Conservation (phyloP, 495 filamentous ascomycete species). For the Aspergillus kassunensis region DNA sequence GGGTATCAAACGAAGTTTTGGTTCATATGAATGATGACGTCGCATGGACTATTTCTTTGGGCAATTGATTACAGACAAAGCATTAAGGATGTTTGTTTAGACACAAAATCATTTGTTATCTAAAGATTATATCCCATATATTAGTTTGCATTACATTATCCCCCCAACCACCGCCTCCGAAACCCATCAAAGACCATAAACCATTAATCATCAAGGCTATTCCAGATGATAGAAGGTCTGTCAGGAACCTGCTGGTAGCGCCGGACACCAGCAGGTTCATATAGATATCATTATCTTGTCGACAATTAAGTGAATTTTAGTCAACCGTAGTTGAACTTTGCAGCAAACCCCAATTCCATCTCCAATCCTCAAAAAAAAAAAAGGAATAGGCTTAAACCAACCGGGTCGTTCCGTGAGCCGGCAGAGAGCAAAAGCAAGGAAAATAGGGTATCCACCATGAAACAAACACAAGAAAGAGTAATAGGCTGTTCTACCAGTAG, state of each 20-base stretch:
- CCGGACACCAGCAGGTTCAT: slow-evolving; percentile 2
- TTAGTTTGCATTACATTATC: not conserved
- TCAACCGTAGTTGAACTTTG: slow-evolving; percentile 2
- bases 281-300: slow-evolving; percentile 11
- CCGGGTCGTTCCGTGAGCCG: slow-evolving; percentile 3
- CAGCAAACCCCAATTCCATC: not conserved
- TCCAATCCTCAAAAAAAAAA: slow-evolving; percentile 9
- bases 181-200: not conserved
- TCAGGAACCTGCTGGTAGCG: not conserved
- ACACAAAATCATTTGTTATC: not conserved
- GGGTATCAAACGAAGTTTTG: slow-evolving; percentile 2
- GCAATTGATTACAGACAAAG: no score
- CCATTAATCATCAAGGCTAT: slow-evolving; percentile 5
- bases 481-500: slow-evolving; percentile 39
- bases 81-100: no score
- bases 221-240: slow-evolving; percentile 8
- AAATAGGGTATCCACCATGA: slow-evolving; percentile 26
- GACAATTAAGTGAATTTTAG: slow-evolving; percentile 2
- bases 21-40: slow-evolving; percentile 3
- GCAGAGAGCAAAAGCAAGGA: slow-evolving; percentile 2
- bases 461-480: slow-evolving; percentile 4
- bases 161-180: not conserved
- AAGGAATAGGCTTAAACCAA: not conserved
- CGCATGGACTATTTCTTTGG: not conserved
- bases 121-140: not conserved